These are phyloP conservation scores for Aureoboletus auriporus DNA, from an alignment of 768 basidiomycete genomes.

Conservation along the genomic window DNA sequence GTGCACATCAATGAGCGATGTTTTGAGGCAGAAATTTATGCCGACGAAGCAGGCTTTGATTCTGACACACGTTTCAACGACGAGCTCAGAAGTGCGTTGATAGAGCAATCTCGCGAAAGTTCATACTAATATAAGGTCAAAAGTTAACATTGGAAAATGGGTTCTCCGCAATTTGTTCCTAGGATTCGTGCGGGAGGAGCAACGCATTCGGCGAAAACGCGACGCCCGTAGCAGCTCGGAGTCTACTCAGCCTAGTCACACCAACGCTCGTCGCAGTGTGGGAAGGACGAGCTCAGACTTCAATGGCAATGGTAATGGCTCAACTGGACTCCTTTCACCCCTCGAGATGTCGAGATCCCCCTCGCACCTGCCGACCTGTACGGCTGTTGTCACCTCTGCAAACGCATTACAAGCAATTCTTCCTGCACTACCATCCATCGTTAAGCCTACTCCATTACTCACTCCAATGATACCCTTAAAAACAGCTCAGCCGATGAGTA, in stretches of 20 bases:
- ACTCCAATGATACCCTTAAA: slow-evolving; percentile 56
- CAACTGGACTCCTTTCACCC: slow-evolving; percentile 25
- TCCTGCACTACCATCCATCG: slow-evolving; percentile 42
- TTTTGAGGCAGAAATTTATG: slow-evolving; percentile 94
- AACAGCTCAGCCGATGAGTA: slow-evolving; percentile 25
- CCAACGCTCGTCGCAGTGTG: slow-evolving; percentile 19
- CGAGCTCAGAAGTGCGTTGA: slow-evolving; percentile 71
- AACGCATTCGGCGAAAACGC: slow-evolving; percentile 38
- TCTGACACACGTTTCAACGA: slow-evolving; percentile 62
- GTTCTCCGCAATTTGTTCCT: slow-evolving; percentile 81
- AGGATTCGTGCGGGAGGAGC: slow-evolving; percentile 71
- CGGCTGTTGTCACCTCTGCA: slow-evolving; percentile 56
- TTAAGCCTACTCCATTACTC: slow-evolving; percentile 51
- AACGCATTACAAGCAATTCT: slow-evolving; percentile 63
- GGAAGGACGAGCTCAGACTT: slow-evolving; percentile 25
- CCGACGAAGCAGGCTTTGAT: slow-evolving; percentile 80
- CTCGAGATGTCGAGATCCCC: slow-evolving; percentile 27
- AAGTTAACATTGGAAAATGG: slow-evolving; percentile 94
- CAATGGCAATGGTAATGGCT: slow-evolving; percentile 10
- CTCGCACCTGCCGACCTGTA: slow-evolving; percentile 23
- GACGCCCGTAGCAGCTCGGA: slow-evolving; percentile 13
- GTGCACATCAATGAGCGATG: slow-evolving; percentile 84
- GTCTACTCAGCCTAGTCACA: slow-evolving; percentile 15
- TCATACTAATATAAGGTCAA: slow-evolving; percentile 5
- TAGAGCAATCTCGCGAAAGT: not conserved